Evolutionary conservation across 2,329 filamentous ascomycete genomes (phyloP), one percentile per base, ranked within the genome.

Genomic region (Ascochyta koolunga): DNA sequence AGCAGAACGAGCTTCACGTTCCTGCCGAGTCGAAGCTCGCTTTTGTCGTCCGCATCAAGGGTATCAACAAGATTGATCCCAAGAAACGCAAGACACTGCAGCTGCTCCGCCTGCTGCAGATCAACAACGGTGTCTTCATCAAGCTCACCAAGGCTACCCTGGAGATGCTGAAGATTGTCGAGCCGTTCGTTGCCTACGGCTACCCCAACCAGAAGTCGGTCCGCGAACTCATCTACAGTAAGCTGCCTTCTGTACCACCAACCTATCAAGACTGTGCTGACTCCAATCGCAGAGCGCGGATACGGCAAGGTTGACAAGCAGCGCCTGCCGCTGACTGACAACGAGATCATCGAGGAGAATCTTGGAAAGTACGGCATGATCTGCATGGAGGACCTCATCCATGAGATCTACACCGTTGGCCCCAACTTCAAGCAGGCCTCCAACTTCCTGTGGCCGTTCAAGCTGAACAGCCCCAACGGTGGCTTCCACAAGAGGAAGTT

Each of bases 21-120:
- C 89, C 91, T 65, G 93, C 91, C 65, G 92, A 99, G 87, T 83
- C 90, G 78, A 97, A 96, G 84, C 85, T 99, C 76, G 92, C 93
- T 83, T 99, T 99, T 80, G 88, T 99, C 74, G 83, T 98, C 81
- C 93, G 95, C 80, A 99, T 99, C 87, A 99, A 99, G 91, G 95
- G 88, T 96, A 98, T 99, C 92, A 98, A 98, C 91, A 99, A 99
- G 90, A 98, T 99, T 75, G 88, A 96, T 78, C 95, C 95, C 73
- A 98, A 99, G 90, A 96, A 96, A 82, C 93, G 95, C 86, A 99
- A 99, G 89, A 98, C 96, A 77, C 88, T 99, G 73, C 95, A 99
- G 84, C 91, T 99, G 60, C 93, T 99, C 79, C 93, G 95, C 86
- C 91, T 99, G 68, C 89, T 99, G 75, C 95, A 99, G 86, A 99